Evolutionary conservation across 2,329 filamentous ascomycete genomes (phyloP).

Genomic region (Colletotrichum kahawae): DNA sequence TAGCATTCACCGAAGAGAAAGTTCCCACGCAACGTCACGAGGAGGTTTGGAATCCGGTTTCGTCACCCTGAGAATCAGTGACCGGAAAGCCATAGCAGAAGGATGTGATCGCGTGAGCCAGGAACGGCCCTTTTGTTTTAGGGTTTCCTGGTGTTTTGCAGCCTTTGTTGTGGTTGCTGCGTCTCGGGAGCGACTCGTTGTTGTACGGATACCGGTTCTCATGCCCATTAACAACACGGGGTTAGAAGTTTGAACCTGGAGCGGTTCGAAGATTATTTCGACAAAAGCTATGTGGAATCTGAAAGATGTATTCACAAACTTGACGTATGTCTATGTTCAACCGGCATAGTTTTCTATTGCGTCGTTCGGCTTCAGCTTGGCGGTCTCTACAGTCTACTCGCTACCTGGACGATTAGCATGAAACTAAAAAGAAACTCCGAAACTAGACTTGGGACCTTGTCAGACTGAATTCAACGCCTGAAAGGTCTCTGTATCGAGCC

Average conservation of each 20-base stretch:
- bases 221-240: background rate
- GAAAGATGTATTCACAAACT: background rate
- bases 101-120: too few relatives aligned
- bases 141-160: background rate
- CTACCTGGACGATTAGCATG: background rate
- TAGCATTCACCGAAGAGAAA: background rate
- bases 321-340: background rate
- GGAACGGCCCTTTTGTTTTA: background rate
- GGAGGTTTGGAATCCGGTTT: background rate
- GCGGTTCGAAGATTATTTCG: background rate
- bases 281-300: background rate
- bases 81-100: background rate
- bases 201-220: background rate
- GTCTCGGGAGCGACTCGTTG: rapidly evolving
- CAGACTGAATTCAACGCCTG: background rate
- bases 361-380: background rate
- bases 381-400: background rate
- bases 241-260: background rate
- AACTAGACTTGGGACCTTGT: background rate
- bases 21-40: slow-evolving; percentile 3
- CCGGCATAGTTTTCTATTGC: background rate
- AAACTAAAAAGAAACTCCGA: background rate
- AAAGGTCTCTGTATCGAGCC: background rate
- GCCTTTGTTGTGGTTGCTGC: background rate
- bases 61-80: background rate